Evolutionary conservation across 495 filamentous ascomycete species (phyloP).

Genomic region (Hypoxylon cercidicola): DNA sequence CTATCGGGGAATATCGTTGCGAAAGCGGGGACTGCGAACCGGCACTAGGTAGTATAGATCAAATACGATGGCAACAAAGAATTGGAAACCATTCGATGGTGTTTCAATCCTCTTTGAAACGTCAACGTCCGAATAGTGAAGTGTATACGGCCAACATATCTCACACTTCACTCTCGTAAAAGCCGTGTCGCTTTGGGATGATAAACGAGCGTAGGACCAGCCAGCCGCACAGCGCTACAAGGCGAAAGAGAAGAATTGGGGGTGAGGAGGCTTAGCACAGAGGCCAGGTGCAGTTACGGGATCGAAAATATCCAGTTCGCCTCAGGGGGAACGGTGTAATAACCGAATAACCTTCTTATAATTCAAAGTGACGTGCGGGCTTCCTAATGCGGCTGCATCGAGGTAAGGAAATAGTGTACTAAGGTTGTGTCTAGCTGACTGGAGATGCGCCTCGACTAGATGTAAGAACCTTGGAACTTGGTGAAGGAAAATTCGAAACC

Average conservation of each 20-base stretch:
- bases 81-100: conserved; percentile 15
- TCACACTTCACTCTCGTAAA: conserved; percentile 5
- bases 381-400: conserved; percentile 30
- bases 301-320: conserved; percentile 12
- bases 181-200: not conserved
- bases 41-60: conserved; percentile 19
- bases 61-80: conserved; percentile 30
- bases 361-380: conserved; percentile 28
- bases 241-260: conserved; percentile 12
- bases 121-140: conserved; percentile 11
- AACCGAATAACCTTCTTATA: no score
- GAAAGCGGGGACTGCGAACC: conserved; percentile 26
- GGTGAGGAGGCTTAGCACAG: conserved; percentile 8
- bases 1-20: conserved; percentile 21
- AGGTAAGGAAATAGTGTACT: conserved; percentile 16
- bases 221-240: conserved; percentile 16
- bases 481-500: conserved; percentile 17
- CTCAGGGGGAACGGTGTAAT: conserved; percentile 1
- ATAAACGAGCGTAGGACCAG: conserved; percentile 34
- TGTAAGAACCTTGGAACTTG: conserved; percentile 6
- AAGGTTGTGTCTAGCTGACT: conserved; percentile 3
- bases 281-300: conserved; percentile 2
- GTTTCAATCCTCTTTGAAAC: conserved; percentile 12
- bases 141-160: conserved; percentile 18
- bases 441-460: not conserved